phyloP scores from a whole-genome alignment of 768 basidiomycete species.

The Boletellus sp. region DNA sequence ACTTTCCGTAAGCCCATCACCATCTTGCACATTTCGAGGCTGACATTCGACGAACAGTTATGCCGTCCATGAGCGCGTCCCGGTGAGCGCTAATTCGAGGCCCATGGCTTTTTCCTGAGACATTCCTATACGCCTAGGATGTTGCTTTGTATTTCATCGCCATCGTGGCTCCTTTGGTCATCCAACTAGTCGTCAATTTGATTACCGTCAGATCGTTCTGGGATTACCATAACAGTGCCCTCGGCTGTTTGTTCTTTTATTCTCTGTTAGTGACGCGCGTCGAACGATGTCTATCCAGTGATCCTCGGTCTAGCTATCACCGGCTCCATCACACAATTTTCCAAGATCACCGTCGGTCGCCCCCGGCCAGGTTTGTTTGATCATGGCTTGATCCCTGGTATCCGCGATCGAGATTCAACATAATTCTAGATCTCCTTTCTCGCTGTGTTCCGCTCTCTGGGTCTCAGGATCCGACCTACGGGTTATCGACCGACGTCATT shows the following conservation, averaged over 20 bases:
- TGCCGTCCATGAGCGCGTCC: constrained; percentile 73
- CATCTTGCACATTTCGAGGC: neutral
- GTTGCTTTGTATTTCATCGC: constrained; percentile 51
- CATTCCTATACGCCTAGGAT: constrained; percentile 31
- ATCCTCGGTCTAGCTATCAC: constrained; percentile 72
- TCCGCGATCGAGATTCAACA: neutral
- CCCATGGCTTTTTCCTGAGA: neutral
- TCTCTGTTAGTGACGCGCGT: constrained; percentile 23
- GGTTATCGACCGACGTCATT: constrained; percentile 68
- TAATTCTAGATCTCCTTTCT: constrained; percentile 27
- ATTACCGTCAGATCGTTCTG: constrained; percentile 79
- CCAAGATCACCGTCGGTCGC: constrained; percentile 84
- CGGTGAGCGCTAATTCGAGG: constrained; percentile 42
- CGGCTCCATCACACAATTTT: constrained; percentile 78
- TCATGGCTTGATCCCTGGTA: neutral
- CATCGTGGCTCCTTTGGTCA: constrained; percentile 60
- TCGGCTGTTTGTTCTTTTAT: constrained; percentile 37
- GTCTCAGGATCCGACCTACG: constrained; percentile 63
- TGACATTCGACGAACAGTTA: constrained; percentile 40
- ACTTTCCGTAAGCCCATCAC: constrained; percentile 21
- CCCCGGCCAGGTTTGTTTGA: constrained; percentile 69
- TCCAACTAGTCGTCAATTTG: constrained; percentile 67
- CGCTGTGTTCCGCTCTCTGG: constrained; percentile 65
- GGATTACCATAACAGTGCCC: constrained; percentile 74
- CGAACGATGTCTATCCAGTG: constrained; percentile 39